These are phyloP conservation scores for Solanum habrochaites DNA, from an alignment of 257 asterid species.

Conservation along the genomic window DNA sequence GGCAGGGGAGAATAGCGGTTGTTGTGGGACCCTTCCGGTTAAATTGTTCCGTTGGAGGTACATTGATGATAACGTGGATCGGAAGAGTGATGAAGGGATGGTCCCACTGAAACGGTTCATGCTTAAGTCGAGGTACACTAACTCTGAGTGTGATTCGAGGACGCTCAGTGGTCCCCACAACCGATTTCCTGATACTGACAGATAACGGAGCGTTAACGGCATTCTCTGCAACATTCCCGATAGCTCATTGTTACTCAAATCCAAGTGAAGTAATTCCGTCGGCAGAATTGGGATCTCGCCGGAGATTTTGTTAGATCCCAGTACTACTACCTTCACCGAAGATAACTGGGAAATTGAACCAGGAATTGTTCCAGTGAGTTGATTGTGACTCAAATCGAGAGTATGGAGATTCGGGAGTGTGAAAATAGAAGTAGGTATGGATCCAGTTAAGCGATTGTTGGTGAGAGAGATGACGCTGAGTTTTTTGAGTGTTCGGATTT, in stretches of 20 bases:
- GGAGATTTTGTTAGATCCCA: constrained; percentile 32
- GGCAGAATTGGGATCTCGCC: constrained; percentile 32
- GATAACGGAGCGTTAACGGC: constrained; percentile 50
- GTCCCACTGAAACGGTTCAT: constrained; percentile 57
- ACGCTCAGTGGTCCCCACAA: constrained; percentile 52
- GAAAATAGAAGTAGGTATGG: constrained; percentile 30
- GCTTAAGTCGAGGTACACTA: constrained; percentile 68
- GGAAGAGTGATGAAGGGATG: constrained; percentile 39
- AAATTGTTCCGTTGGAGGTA: constrained; percentile 86
- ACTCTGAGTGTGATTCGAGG: constrained; percentile 25
- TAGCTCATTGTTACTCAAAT: constrained; percentile 36
- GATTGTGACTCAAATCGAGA: constrained; percentile 62
- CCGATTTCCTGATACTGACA: constrained; percentile 39
- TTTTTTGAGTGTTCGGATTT: constrained; percentile 22
- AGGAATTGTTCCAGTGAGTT: constrained; percentile 37
- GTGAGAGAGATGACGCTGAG: constrained; percentile 56
- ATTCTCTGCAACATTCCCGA: constrained; percentile 37
- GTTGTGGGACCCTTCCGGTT: constrained; percentile 46
- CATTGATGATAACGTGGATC: constrained; percentile 37
- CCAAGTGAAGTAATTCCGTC: constrained; percentile 42
- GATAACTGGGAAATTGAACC: background rate
- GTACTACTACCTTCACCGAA: constrained; percentile 28
- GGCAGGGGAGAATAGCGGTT: background rate
- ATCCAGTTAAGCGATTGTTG: constrained; percentile 49
- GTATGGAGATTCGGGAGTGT: constrained; percentile 48